Base-by-base conservation (phyloP, 352 stramenopile genomes). In the Pythium aquatile region DNA sequence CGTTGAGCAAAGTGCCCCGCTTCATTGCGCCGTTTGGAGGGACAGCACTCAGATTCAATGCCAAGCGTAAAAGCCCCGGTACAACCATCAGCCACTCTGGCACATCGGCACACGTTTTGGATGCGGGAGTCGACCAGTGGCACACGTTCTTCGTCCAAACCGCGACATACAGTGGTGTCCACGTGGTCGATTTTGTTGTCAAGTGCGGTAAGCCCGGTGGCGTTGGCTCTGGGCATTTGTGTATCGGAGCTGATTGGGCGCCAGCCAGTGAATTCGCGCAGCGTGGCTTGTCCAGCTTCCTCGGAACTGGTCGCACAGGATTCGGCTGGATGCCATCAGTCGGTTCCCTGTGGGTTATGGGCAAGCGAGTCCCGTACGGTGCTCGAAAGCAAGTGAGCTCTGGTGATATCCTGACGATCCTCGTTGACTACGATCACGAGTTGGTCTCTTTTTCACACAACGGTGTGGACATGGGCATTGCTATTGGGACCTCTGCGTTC, bases 291-390 rank as follows among this genome's bases (percentile, higher is more conserved):
- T 30, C 33, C 5, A 24, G 4, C 3, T 70, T 68, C 32, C 28
- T 74, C 11, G 62, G 67, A 7, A 56, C 54, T 5, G 63, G 49
- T 1, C 14, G 33, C 4, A 65, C 58, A 61, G 93, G 85, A 42
- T 75, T 96, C 30, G 87, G 85, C 1, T 96, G 84, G 85, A 96
- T 96, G 85, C 87, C 87, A 0, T 87, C 87, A 11, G 86, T 93
- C 54, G 87, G 83, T 9, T 76, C 76, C 0, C 40, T 96, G 6
- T 96, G 87, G 87, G 74, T 91, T 8, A 66, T 82, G 73, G 85
- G 85, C 5, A 70, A 65, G n/a, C 68, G 77, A 7, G 71, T 82
- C 33, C 39, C 70, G 14, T 94, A 91, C 57, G 85, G 83, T 1
- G 48, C 53, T 4, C 77, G 76, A 5, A 57, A 85, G 33, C 49